Evolutionary conservation across 192 early-diverging fungal genomes (phyloP).

Genomic region (Rhizophagus prolifer): DNA sequence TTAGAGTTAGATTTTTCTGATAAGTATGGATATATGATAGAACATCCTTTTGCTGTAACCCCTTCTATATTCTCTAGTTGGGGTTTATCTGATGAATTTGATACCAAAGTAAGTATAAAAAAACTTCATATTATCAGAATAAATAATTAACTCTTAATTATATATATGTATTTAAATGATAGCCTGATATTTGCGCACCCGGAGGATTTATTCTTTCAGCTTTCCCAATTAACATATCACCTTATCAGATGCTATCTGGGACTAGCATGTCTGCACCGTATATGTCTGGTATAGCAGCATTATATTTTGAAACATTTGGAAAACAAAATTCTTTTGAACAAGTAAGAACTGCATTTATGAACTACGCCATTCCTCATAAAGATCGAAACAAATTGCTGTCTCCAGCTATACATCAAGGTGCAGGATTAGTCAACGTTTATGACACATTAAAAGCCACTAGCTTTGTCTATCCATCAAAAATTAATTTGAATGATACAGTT

Average conservation of each 20-base stretch:
- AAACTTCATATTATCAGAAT: neutral
- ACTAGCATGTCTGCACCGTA: conserved; percentile 58
- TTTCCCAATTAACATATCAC: conserved; percentile 45
- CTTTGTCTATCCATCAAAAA: conserved; percentile 29
- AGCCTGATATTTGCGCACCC: conserved; percentile 50
- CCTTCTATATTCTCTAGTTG: neutral
- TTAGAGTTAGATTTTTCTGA: conserved; percentile 12
- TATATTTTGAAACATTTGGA: conserved; percentile 29
- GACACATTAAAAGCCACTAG: conserved; percentile 27
- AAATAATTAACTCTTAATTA: too few relatives aligned
- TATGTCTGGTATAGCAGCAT: conserved; percentile 37
- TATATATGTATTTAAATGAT: conserved; percentile 10
- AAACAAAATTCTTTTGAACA: neutral
- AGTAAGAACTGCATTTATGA: conserved; percentile 32
- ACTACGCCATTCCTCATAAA: conserved; percentile 32
- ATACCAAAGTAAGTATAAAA: neutral
- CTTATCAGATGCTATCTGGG: conserved; percentile 40
- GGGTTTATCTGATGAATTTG: neutral
- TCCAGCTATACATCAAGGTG: conserved; percentile 35
- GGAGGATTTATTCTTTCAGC: conserved; percentile 57
- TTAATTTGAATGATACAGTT: conserved; percentile 32
- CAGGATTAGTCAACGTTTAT: conserved; percentile 35
- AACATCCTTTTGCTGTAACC: neutral
- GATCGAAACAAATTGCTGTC: conserved; percentile 6
- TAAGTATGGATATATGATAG: neutral